Evolutionary conservation across 495 filamentous ascomycete genomes (phyloP).

Genomic region (Thermothielavioides terrestris): DNA sequence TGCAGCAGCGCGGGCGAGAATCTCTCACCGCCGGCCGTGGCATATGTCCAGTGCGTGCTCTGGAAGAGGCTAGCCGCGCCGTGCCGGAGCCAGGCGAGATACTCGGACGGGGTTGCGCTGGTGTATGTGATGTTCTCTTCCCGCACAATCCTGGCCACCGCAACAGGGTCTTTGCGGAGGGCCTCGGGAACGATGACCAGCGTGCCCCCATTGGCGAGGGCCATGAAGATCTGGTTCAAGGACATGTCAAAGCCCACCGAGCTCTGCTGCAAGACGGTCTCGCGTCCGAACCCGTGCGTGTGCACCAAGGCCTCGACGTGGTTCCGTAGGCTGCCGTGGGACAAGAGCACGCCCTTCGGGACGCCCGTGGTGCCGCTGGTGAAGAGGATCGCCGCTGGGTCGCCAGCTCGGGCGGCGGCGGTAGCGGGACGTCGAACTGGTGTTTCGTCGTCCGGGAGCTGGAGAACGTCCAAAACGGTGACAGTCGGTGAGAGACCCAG

Average conservation of each 20-base stretch:
- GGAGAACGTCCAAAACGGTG: background rate
- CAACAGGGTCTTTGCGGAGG: slow-evolving; percentile 16
- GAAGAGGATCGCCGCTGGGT: slow-evolving; percentile 33
- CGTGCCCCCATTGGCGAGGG: slow-evolving; percentile 18
- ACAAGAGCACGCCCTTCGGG: slow-evolving; percentile 39
- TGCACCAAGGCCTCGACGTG: slow-evolving; percentile 10
- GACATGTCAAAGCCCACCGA: slow-evolving; percentile 26
- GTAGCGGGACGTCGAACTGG: no score
- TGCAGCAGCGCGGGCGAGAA: slow-evolving; percentile 2
- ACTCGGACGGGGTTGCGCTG: slow-evolving; percentile 19
- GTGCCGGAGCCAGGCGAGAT: slow-evolving; percentile 14
- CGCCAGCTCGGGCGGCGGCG: background rate
- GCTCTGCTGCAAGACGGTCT: slow-evolving; percentile 25
- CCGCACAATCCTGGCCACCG: slow-evolving; percentile 16
- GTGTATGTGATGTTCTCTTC: slow-evolving; percentile 22
- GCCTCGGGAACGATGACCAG: slow-evolving; percentile 14
- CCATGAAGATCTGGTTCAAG: slow-evolving; percentile 20
- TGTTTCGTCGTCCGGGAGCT: background rate
- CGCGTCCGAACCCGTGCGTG: slow-evolving; percentile 5
- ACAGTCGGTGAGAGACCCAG: slow-evolving; percentile 39
- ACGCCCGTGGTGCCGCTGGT: slow-evolving; percentile 42
- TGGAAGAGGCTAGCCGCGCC: background rate
- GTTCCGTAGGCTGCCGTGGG: slow-evolving; percentile 17
- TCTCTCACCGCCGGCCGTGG: slow-evolving; percentile 22
- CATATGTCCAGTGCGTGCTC: slow-evolving; percentile 16